These are phyloP conservation scores for Lodderomyces elongisporus DNA, from an alignment of 1,139 yeast genomes.

Conservation along the genomic window DNA sequence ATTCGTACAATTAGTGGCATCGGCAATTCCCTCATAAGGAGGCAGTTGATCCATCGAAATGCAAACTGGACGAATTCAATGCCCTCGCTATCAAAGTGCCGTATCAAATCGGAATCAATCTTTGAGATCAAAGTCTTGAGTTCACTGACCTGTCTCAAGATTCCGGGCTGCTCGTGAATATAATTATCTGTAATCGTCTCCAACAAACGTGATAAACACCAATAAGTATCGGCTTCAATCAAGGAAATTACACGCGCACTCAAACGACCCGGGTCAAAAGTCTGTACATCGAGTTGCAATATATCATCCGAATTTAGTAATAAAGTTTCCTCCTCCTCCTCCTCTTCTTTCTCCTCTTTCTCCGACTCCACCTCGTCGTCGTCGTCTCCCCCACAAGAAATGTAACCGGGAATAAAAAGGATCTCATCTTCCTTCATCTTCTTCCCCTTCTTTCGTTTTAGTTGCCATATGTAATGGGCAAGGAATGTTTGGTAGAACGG, in stretches of 20 bases:
- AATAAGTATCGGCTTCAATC: conserved; percentile 90
- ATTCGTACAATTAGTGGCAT: conserved; percentile 76
- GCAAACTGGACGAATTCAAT: conserved; percentile 92
- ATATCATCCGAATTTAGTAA: conserved; percentile 27
- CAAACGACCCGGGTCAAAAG: conserved; percentile 59
- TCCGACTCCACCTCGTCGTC: background rate
- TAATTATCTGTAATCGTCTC: conserved; percentile 96
- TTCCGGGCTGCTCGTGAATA: conserved; percentile 98
- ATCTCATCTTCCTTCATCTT: conserved; percentile 19
- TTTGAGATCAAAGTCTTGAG: conserved; percentile 71
- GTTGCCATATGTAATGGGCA: conserved; percentile 57
- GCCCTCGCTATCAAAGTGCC: conserved; percentile 73
- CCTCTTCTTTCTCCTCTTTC: background rate
- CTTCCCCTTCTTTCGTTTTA: conserved; percentile 22
- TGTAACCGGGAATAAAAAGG: conserved; percentile 34
- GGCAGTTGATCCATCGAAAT: conserved; percentile 98
- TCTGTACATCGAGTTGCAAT: conserved; percentile 23
- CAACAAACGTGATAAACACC: conserved; percentile 87
- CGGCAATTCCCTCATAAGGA: conserved; percentile 87
- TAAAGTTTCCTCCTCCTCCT: conserved; percentile 4
- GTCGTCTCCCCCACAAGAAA: conserved; percentile 9
- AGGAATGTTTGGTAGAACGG: conserved; percentile 91
- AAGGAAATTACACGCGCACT: conserved; percentile 42
- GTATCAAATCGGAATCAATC: conserved; percentile 68
- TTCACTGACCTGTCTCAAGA: conserved; percentile 81